phyloP scores from a whole-genome alignment of 192 early-diverging fungal species.

The Coemansia umbellata region DNA sequence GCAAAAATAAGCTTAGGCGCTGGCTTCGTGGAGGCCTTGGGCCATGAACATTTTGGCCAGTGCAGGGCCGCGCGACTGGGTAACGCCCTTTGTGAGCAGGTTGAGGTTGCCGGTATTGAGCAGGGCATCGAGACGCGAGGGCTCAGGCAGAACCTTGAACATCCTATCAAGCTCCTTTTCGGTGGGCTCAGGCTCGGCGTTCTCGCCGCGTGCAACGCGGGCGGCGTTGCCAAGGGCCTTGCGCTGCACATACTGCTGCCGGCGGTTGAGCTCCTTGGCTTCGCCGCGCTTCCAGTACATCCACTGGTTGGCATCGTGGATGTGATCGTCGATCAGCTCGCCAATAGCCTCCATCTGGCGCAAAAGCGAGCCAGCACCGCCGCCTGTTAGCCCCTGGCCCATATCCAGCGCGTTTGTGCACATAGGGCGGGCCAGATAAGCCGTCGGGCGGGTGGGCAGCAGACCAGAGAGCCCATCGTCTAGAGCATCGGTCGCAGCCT shows the following conservation, averaged over 20 bases:
- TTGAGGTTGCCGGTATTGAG: slow-evolving; percentile 89
- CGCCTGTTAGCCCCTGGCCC: slow-evolving; percentile 35
- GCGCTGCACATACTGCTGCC: slow-evolving; percentile 57
- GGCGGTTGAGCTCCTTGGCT: slow-evolving; percentile 80
- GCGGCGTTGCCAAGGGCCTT: slow-evolving; percentile 73
- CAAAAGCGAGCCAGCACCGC: slow-evolving; percentile 19
- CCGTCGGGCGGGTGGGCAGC: slow-evolving; percentile 29
- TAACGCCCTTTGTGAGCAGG: slow-evolving; percentile 88
- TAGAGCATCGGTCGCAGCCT: slow-evolving; percentile 18
- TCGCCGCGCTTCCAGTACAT: slow-evolving; percentile 92
- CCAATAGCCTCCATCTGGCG: slow-evolving; percentile 70
- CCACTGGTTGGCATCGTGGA: slow-evolving; percentile 88
- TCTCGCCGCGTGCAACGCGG: slow-evolving; percentile 61
- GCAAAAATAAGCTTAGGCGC: neutral
- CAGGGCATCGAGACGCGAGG: slow-evolving; percentile 84
- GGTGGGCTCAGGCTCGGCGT: slow-evolving; percentile 74
- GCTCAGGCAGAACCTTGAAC: slow-evolving; percentile 77
- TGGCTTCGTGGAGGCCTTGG: slow-evolving; percentile 62
- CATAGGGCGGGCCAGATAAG: slow-evolving; percentile 55
- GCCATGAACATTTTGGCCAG: slow-evolving; percentile 87
- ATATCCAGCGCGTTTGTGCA: slow-evolving; percentile 71
- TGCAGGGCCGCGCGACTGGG: slow-evolving; percentile 91
- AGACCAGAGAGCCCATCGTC: slow-evolving; percentile 47
- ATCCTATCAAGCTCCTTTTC: slow-evolving; percentile 54
- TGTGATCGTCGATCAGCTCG: slow-evolving; percentile 89